Conservation (phyloP, 495 filamentous ascomycete species). For the Penicillium lagena region DNA sequence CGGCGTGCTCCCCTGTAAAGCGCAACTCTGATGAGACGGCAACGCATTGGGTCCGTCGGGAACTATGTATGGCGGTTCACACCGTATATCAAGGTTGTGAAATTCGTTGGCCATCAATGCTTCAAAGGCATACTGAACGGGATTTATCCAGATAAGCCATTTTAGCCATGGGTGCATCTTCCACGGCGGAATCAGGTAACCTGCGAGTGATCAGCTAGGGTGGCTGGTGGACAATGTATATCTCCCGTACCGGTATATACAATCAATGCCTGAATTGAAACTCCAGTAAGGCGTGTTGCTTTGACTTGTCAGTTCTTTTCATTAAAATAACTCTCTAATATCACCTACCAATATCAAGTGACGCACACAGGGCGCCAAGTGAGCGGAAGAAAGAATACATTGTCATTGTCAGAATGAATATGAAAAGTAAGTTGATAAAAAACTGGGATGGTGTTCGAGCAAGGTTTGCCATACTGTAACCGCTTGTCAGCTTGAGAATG, state of each 20-base stretch:
- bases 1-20: slow-evolving; percentile 57
- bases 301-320: slow-evolving; percentile 5
- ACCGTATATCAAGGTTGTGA: slow-evolving; percentile 53
- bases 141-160: slow-evolving; percentile 80
- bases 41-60: slow-evolving; percentile 58
- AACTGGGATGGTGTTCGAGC: slow-evolving; percentile 68
- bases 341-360: slow-evolving; percentile 49
- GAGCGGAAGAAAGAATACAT: slow-evolving; percentile 78
- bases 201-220: slow-evolving; percentile 71
- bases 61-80: slow-evolving; percentile 55
- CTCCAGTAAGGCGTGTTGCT: slow-evolving; percentile 60
- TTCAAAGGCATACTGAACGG: slow-evolving; percentile 66
- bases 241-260: slow-evolving; percentile 81
- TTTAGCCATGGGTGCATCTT: slow-evolving; percentile 64
- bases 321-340: not conserved
- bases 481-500: slow-evolving; percentile 59
- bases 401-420: slow-evolving; percentile 57
- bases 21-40: slow-evolving; percentile 67
- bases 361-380: slow-evolving; percentile 56
- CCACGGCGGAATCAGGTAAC: slow-evolving; percentile 73
- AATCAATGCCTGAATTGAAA: slow-evolving; percentile 55
- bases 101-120: slow-evolving; percentile 84
- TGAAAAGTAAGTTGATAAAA: slow-evolving; percentile 68
- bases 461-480: slow-evolving; percentile 60
- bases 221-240: slow-evolving; percentile 68